Base-by-base conservation (phyloP, 2,329 filamentous ascomycete species). In the Ophioceras dolichostomum region DNA sequence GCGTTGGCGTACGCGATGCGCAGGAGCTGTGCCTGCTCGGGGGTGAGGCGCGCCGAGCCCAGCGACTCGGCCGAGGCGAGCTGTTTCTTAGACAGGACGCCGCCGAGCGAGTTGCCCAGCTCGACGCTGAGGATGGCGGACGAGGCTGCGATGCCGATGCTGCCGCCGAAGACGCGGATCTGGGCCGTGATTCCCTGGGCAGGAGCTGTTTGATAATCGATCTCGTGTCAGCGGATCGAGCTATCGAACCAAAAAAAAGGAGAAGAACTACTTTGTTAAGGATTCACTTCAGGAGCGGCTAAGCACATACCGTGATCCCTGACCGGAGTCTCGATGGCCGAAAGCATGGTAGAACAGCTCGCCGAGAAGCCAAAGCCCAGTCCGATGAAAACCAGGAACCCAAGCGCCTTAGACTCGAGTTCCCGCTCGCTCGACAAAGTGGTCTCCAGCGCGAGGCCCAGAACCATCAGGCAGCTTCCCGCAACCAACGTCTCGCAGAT, bases 101-200 rank as follows among this genome's bases (percentile, higher is more conserved):
- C 52, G 2, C 44, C 41, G 24, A 62, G 45, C 19, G 51, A 43
- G 3, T 50, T 39, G 19, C 47, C 50, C 30, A 53, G 54, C 45
- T 47, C 56, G 35, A 41, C 54, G 31, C 45, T 57, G 4, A 70
- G 46, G 13, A 72, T 57, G 13, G 64, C 63, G 1, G 69, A 65
- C 16, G 67, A 73, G 2, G 64, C 59, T 3, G 70, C 65, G 37
- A 74, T 70, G 3, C 70, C 70, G 20, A 73, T 53, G 39, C 68
- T 71, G 5, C 70, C 69, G 4, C 70, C 70, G 1, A 73, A 54
- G 17, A 73, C 61, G 22, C 69, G 60, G 18, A 62, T 50, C 39
- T 73, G 68, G 0, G 68, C 64, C 10, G 73, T 47, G 28, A 73
- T 63, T 1, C 67, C 70, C 43, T 74, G 70, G 0, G 68, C 65